Percentiles rank a stretch among this genome's conserved stretches.
These are phyloP conservation scores for Mallotus repandus DNA, from an alignment of 441 rosid species.

Conservation along the genomic window DNA sequence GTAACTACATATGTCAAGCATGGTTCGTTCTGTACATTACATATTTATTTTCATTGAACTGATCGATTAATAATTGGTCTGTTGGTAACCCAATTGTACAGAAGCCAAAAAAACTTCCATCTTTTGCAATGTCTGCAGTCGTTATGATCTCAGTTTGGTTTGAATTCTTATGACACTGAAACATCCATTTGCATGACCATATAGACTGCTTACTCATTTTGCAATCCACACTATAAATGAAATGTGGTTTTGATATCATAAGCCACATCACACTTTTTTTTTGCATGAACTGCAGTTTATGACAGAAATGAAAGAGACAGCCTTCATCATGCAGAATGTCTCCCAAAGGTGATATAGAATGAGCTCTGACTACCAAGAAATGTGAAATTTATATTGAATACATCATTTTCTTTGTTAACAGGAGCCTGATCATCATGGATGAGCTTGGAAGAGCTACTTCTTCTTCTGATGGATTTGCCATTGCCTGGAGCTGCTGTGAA, in stretches of 20 bases:
- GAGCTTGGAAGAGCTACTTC: conserved; percentile 99
- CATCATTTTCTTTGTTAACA: conserved; percentile 29
- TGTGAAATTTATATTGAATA: background rate
- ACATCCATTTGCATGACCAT: background rate
- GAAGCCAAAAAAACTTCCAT: background rate
- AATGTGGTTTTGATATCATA: conserved; percentile 9
- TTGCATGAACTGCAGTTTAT: conserved; percentile 63
- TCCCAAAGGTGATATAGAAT: conserved; percentile 54
- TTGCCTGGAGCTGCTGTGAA: conserved; percentile 99
- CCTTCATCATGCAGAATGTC: conserved; percentile 93
- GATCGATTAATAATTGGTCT: background rate
- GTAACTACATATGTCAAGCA: too few species aligned
- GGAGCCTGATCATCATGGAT: conserved; percentile 92
- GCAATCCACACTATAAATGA: background rate
- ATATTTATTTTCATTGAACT: too few species aligned
- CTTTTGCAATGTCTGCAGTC: background rate
- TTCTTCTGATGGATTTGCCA: conserved; percentile 88
- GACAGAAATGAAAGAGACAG: conserved; percentile 99
- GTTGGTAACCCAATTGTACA: background rate
- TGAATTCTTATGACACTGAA: background rate
- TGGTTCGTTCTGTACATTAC: background rate
- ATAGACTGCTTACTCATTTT: background rate
- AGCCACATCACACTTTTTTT: conserved; percentile 8
- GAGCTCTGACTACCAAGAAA: background rate
- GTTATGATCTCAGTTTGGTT: background rate